Evolutionary conservation across 139 green algal species (phyloP).

Genomic region (Zygnema cylindricum): DNA sequence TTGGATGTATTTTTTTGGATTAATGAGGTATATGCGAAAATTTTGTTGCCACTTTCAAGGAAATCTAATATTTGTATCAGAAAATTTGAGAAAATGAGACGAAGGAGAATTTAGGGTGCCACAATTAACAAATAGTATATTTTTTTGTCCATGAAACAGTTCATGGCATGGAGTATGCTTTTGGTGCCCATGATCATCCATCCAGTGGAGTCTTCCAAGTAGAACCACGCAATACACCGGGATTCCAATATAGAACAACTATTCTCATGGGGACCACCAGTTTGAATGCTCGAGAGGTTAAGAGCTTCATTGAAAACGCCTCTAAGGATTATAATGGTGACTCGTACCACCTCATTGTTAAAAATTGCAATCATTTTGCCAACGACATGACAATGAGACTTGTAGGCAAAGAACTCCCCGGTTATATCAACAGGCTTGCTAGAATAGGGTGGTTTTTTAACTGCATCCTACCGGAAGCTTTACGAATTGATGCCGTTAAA

Average conservation of each 20-base stretch:
- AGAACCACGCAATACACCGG: slow-evolving; percentile 78
- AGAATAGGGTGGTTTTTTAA: slow-evolving; percentile 51
- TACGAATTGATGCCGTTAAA: slow-evolving; percentile 29
- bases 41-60: too few species aligned
- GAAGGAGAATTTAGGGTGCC: background rate
- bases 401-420: slow-evolving; percentile 70
- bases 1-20: too few species aligned
- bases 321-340: slow-evolving; percentile 74
- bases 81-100: slow-evolving; percentile 4
- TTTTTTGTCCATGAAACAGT: slow-evolving; percentile 54
- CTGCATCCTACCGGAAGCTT: slow-evolving; percentile 49
- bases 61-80: too few species aligned
- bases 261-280: slow-evolving; percentile 75
- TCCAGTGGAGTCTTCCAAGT: slow-evolving; percentile 88
- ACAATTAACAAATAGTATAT: background rate
- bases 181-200: slow-evolving; percentile 87
- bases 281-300: slow-evolving; percentile 57
- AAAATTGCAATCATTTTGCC: slow-evolving; percentile 91
- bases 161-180: slow-evolving; percentile 87
- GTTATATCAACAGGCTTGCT: slow-evolving; percentile 68
- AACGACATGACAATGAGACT: slow-evolving; percentile 76
- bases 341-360: slow-evolving; percentile 84
- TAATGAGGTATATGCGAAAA: too few species aligned
- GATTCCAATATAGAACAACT: slow-evolving; percentile 60
- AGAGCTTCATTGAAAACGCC: slow-evolving; percentile 52